Evolutionary conservation across 345 rosid species (phyloP).

Genomic region (Erodium maritimum): DNA sequence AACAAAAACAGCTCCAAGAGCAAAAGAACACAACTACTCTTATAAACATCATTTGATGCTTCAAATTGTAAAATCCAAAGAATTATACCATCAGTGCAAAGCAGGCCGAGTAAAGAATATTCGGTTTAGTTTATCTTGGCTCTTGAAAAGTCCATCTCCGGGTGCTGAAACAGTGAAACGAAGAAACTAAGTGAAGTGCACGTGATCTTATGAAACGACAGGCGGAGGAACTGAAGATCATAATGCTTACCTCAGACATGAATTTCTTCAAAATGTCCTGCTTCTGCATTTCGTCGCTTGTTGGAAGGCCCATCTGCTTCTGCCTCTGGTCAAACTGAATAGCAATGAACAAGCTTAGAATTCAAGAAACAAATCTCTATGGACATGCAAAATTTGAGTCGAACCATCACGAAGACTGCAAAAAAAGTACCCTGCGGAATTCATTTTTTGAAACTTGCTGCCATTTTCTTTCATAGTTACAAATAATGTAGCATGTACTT

Average conservation of each 20-base stretch:
- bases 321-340: constrained; percentile 86
- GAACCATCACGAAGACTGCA: no score
- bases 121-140: constrained; percentile 48
- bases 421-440: no score
- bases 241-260: constrained; percentile 54
- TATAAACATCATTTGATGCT: no score
- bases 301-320: constrained; percentile 83
- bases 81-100: background rate
- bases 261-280: constrained; percentile 78
- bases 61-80: no score
- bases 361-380: no score
- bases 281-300: constrained; percentile 76
- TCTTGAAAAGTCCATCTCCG: constrained; percentile 91
- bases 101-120: background rate
- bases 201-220: background rate
- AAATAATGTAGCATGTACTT: no score
- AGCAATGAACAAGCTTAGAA: background rate
- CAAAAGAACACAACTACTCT: no score
- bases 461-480: no score
- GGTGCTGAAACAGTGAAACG: constrained; percentile 47
- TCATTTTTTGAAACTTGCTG: no score
- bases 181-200: background rate
- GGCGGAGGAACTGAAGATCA: background rate
- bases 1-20: no score
- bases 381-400: no score